A percentile compares a stretch with the other conserved stretches of the same genome.
Conservation (phyloP, 2,329 filamentous ascomycete species). For the Didymella pomorum region DNA sequence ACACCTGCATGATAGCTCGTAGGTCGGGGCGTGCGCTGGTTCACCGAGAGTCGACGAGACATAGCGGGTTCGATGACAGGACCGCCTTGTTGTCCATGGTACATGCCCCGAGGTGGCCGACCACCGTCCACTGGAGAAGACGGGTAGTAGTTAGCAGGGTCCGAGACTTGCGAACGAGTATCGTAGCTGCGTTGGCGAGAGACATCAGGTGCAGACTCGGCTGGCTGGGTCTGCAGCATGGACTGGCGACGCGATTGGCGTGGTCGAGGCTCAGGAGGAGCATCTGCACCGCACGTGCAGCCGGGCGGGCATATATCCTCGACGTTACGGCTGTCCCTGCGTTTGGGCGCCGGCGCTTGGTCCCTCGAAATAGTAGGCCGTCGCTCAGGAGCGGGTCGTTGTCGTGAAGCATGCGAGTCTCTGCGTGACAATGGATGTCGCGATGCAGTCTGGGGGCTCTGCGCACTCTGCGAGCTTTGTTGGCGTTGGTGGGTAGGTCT, state of each 20-base stretch:
- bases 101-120: conserved; percentile 32
- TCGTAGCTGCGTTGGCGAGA: conserved; percentile 32
- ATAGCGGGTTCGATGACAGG: conserved; percentile 41
- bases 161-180: conserved; percentile 43
- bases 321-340: conserved; percentile 19
- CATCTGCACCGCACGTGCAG: conserved; percentile 33
- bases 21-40: conserved; percentile 35
- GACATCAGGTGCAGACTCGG: conserved; percentile 43
- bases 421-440: conserved; percentile 32
- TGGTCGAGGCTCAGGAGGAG: conserved; percentile 24
- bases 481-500: conserved; percentile 26
- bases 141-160: conserved; percentile 36
- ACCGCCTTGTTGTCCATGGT: conserved; percentile 29
- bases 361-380: conserved; percentile 27
- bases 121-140: conserved; percentile 37
- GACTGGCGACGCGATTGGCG: conserved; percentile 25
- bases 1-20: conserved; percentile 44
- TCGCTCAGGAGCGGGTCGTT: conserved; percentile 25
- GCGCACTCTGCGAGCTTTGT: conserved; percentile 32
- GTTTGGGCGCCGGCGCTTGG: conserved; percentile 21
- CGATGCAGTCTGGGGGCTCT: conserved; percentile 25
- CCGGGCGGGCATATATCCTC: too few relatives aligned
- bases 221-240: conserved; percentile 9
- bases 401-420: conserved; percentile 26
- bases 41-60: conserved; percentile 38